These are phyloP conservation scores for Apophysomyces ossiformis DNA, from an alignment of 371 early-diverging fungal species.

Conservation along the genomic window DNA sequence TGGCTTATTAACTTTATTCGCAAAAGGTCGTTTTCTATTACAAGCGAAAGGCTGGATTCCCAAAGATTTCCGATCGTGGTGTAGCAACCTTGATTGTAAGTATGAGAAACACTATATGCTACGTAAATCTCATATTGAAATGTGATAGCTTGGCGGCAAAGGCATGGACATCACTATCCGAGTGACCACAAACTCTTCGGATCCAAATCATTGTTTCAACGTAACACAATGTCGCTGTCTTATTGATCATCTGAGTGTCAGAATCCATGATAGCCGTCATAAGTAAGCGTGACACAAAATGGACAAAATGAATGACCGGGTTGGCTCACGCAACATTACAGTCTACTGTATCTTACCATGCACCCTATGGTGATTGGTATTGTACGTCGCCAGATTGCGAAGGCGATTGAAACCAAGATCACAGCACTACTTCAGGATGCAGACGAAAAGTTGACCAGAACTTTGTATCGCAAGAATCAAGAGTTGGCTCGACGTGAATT, in stretches of 20 bases:
- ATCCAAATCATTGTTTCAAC: constrained; percentile 33
- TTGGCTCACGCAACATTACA: constrained; percentile 10
- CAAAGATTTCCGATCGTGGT: constrained; percentile 59
- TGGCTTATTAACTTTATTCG: constrained; percentile 16
- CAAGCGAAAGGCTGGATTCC: constrained; percentile 62
- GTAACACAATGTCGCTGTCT: constrained; percentile 39
- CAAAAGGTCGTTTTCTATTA: constrained; percentile 61
- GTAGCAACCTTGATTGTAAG: constrained; percentile 47
- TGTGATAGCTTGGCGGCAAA: constrained; percentile 54
- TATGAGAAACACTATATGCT: background rate
- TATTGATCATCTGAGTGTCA: constrained; percentile 55
- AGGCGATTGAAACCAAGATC: constrained; percentile 51
- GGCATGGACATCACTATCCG: constrained; percentile 48
- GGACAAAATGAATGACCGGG: background rate
- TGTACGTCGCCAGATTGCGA: constrained; percentile 52
- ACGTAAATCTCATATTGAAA: background rate
- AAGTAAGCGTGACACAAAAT: constrained; percentile 30
- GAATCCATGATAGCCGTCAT: constrained; percentile 49
- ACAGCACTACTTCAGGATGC: constrained; percentile 33
- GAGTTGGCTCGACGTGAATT: background rate
- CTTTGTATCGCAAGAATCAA: constrained; percentile 24
- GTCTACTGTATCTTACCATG: constrained; percentile 47
- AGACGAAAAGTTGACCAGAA: constrained; percentile 42
- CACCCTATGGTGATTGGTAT: constrained; percentile 54
- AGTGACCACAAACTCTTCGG: constrained; percentile 38